Base-by-base conservation (phyloP, 1,139 yeast species). In the Candida sp. region DNA sequence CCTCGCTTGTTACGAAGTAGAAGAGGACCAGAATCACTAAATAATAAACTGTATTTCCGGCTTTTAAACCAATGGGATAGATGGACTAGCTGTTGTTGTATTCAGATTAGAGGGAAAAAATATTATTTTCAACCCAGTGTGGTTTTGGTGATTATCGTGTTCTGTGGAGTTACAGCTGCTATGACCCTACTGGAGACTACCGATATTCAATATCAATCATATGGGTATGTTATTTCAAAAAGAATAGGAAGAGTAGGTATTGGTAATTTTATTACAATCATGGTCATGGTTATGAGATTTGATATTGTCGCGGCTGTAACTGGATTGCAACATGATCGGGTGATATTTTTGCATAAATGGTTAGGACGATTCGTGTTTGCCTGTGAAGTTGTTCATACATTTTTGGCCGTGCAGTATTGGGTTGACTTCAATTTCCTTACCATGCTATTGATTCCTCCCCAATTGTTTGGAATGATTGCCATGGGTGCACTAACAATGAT, bases 391-490 rank as follows among this genome's bases (percentile, higher is more conserved):
- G 50, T 68, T 3, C 81, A 75, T 53, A 49, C 70, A 39, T 55
- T 55, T 7, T 47, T 73, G 39, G 48, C 47, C 1, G 50, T 63
- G 23, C 49, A 57, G 19, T 75, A 76, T 49, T 75, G 81, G 81
- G 50, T 73, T 19, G 55, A 56, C 4, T 46, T 73, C 41, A 61
- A 68, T 21, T 69, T 73, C 47, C 46, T 55, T 12, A 56, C 72
- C 11, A 75, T 75, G 81, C 49, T 75, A 32, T 45, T 60, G 11
- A 75, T 75, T 39, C 81, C 81, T 3, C 81, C 81, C 1, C 79
- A 74, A 50, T 72, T 73, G 22, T 76, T 75, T 56, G 81, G 81
- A 4, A 68, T 73, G 60, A 75, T 76, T 44, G 70, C 80, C 0
- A 72, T 68, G 48, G 63, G 66, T 4, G 56, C 66, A 38, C 61